A percentile compares a stretch with the other conserved stretches of the same genome.
phyloP scores from a whole-genome alignment of 352 stramenopile species.

The Phytophthora pluvialis region DNA sequence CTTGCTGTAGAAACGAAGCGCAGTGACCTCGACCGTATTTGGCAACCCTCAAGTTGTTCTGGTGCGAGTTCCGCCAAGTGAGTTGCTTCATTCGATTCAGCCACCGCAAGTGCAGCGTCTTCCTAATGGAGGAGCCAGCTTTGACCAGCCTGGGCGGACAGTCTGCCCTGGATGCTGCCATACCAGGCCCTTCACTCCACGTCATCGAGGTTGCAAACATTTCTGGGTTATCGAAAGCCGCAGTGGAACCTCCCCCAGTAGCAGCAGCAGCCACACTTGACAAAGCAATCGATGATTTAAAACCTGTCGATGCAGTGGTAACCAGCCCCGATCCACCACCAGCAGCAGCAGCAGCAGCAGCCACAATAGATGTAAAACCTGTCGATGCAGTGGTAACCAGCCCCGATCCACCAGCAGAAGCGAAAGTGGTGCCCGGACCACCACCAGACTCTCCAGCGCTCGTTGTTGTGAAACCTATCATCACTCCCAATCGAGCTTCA shows the following conservation, averaged over 20 bases:
- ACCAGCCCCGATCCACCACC: neutral
- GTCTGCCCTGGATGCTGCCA: neutral
- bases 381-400: neutral
- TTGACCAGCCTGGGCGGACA: neutral
- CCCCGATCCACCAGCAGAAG: neutral
- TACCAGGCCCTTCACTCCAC: neutral
- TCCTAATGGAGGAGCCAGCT: neutral
- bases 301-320: neutral
- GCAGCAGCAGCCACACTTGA: neutral
- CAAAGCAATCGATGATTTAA: neutral
- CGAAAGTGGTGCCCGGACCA: neutral
- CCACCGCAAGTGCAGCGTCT: neutral
- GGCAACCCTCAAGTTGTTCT: neutral
- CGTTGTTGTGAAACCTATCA: slow-evolving; percentile 28
- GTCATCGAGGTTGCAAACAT: neutral
- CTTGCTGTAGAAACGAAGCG: neutral
- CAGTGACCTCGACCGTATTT: slow-evolving; percentile 7
- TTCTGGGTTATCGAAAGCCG: neutral
- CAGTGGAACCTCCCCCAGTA: neutral
- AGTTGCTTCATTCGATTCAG: neutral
- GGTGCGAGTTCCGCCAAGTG: neutral
- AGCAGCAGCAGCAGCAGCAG: neutral
- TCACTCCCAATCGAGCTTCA: slow-evolving; percentile 14
- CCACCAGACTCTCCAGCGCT: slow-evolving; percentile 16
- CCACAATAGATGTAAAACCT: neutral